Conservation (phyloP, 306 rosid species). For the Lupinus albus region DNA sequence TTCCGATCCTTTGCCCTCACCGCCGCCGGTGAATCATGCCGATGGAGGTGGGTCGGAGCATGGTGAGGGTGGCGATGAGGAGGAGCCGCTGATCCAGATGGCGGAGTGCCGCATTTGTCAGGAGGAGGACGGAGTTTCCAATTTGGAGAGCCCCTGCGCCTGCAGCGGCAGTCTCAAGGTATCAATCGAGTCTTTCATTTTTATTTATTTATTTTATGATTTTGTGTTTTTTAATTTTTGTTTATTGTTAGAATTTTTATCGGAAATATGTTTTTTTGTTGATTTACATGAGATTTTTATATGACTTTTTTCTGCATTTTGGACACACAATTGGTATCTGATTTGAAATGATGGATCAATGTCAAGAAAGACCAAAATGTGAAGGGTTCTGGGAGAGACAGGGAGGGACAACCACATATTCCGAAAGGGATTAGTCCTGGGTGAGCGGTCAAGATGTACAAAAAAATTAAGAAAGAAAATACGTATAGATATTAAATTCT, state of each 20-base stretch:
- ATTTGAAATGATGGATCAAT: conserved; percentile 10
- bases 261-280: not conserved
- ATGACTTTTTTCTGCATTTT: not conserved
- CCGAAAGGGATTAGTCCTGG: no score
- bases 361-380: conserved; percentile 10
- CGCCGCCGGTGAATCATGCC: conserved; percentile 32
- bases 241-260: not conserved
- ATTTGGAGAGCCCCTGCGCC: conserved; percentile 86
- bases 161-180: conserved; percentile 98
- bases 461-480: not conserved
- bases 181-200: not conserved
- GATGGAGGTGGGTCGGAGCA: conserved; percentile 28
- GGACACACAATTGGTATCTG: not conserved
- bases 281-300: not conserved
- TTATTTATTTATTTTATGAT: no score
- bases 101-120: conserved; percentile 98
- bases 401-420: no score
- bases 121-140: conserved; percentile 74
- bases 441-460: conserved; percentile 8
- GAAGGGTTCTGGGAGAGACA: no score
- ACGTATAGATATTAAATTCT: not conserved
- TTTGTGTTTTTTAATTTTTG: not conserved
- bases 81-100: conserved; percentile 70
- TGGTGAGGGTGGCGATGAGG: conserved; percentile 52
- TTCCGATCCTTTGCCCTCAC: conserved; percentile 41